Evolutionary conservation across 495 filamentous ascomycete species (phyloP).

Genomic region (Bacidia rubella): DNA sequence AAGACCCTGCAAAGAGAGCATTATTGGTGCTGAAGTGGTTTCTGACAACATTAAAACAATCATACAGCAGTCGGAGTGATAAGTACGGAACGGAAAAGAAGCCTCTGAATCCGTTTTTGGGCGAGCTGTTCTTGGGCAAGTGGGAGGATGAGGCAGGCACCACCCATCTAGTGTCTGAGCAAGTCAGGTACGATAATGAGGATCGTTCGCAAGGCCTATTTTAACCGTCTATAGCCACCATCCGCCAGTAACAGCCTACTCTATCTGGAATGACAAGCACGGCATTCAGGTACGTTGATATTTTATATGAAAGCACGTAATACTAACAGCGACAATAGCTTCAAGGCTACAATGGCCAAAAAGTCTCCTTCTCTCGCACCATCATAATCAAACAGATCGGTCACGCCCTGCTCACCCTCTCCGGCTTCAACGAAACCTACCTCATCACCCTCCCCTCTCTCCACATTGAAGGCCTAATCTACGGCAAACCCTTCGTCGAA

Average conservation of each 20-base stretch:
- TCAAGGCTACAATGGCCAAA: constrained; percentile 96
- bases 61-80: constrained; percentile 83
- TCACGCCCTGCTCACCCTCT: constrained; percentile 73
- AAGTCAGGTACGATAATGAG: constrained; percentile 49
- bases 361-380: constrained; percentile 81
- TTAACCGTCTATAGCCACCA: constrained; percentile 53
- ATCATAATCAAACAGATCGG: constrained; percentile 96
- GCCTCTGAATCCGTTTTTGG: constrained; percentile 81
- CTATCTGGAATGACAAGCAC: constrained; percentile 72
- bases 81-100: constrained; percentile 94
- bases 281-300: constrained; percentile 47
- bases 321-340: constrained; percentile 26
- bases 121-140: constrained; percentile 79
- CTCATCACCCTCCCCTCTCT: constrained; percentile 85
- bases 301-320: not conserved
- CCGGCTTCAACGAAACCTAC: constrained; percentile 54
- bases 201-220: not conserved
- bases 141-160: constrained; percentile 70
- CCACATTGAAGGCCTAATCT: constrained; percentile 89
- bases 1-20: constrained; percentile 70
- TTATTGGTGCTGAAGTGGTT: constrained; percentile 94
- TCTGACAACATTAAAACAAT: constrained; percentile 85
- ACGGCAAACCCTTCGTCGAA: constrained; percentile 82
- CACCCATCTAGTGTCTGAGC: constrained; percentile 60
- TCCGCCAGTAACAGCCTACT: constrained; percentile 92